A percentile compares a stretch with the other conserved stretches of the same genome.
Evolutionary conservation across 2,329 filamentous ascomycete genomes (phyloP).

Genomic region (Sporothrix pallida): DNA sequence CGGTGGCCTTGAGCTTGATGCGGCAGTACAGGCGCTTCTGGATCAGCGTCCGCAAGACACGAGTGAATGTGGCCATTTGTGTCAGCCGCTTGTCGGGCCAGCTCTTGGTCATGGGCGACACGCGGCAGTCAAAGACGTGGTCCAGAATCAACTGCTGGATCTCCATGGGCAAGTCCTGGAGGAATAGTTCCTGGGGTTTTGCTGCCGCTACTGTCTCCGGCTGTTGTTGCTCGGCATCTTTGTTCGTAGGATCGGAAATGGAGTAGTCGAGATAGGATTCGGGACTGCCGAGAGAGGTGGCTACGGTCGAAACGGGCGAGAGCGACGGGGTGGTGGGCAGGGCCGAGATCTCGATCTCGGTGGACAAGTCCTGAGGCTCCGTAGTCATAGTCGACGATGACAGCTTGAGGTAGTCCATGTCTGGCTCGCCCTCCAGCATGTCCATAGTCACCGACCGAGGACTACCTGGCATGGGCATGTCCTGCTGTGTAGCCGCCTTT

Average conservation of each 20-base stretch:
- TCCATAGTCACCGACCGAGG: neutral
- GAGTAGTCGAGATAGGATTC: neutral
- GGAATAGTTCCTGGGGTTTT: slow-evolving; percentile 43
- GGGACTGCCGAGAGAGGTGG: slow-evolving; percentile 19
- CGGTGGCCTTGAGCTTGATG: slow-evolving; percentile 75
- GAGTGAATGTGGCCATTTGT: slow-evolving; percentile 66
- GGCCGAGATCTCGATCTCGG: slow-evolving; percentile 36
- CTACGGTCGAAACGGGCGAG: slow-evolving; percentile 17
- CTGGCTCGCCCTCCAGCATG: slow-evolving; percentile 21
- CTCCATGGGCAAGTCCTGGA: slow-evolving; percentile 66
- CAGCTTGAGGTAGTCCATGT: neutral
- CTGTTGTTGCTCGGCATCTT: neutral
- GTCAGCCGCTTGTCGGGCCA: slow-evolving; percentile 67
- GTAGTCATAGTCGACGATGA: neutral
- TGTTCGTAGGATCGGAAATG: neutral
- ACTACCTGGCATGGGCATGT: neutral
- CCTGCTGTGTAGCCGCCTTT: neutral
- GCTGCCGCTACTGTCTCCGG: slow-evolving; percentile 35
- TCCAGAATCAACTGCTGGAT: slow-evolving; percentile 76
- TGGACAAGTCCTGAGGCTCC: neutral
- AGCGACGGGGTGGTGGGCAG: slow-evolving; percentile 14
- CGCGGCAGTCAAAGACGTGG: slow-evolving; percentile 71
- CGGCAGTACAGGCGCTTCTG: slow-evolving; percentile 76
- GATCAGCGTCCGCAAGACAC: slow-evolving; percentile 69
- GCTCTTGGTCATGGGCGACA: slow-evolving; percentile 64